Conservation (phyloP, 1,284 basidiomycete species). For the Fomitopsis palustris region DNA sequence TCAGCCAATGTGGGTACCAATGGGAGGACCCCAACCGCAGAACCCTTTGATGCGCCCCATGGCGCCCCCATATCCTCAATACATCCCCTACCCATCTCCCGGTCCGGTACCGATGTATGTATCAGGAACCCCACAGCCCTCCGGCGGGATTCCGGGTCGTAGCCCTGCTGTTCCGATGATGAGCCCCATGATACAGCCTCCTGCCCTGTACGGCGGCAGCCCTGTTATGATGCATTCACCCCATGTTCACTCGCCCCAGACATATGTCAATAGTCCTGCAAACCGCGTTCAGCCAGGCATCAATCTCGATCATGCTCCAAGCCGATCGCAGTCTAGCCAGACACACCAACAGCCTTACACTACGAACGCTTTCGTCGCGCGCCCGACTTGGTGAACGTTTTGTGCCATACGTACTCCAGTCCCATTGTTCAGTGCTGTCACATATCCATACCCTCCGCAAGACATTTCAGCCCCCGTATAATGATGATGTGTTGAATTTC, state of each 20-base stretch:
- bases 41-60: slow-evolving; percentile 53
- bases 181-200: slow-evolving; percentile 66
- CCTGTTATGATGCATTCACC: slow-evolving; percentile 63
- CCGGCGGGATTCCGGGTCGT: slow-evolving; percentile 40
- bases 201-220: slow-evolving; percentile 60
- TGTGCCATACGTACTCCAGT: slow-evolving; percentile 22
- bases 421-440: slow-evolving; percentile 24
- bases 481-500: slow-evolving; percentile 5
- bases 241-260: slow-evolving; percentile 20
- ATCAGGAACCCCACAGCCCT: slow-evolving; percentile 39
- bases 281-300: slow-evolving; percentile 23
- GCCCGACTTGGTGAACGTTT: slow-evolving; percentile 37
- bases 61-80: slow-evolving; percentile 58
- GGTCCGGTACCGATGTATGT: slow-evolving; percentile 48
- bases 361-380: slow-evolving; percentile 30
- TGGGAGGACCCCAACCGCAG: slow-evolving; percentile 45
- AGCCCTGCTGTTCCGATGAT: slow-evolving; percentile 50
- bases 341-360: slow-evolving; percentile 19
- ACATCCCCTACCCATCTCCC: slow-evolving; percentile 61
- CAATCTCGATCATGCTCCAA: slow-evolving; percentile 20
- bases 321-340: slow-evolving; percentile 18
- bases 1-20: slow-evolving; percentile 65
- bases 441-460: slow-evolving; percentile 21
- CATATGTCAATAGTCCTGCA: slow-evolving; percentile 21
- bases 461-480: neutral